phyloP scores from a whole-genome alignment of 441 rosid species.

The Brassica hybrid region DNA sequence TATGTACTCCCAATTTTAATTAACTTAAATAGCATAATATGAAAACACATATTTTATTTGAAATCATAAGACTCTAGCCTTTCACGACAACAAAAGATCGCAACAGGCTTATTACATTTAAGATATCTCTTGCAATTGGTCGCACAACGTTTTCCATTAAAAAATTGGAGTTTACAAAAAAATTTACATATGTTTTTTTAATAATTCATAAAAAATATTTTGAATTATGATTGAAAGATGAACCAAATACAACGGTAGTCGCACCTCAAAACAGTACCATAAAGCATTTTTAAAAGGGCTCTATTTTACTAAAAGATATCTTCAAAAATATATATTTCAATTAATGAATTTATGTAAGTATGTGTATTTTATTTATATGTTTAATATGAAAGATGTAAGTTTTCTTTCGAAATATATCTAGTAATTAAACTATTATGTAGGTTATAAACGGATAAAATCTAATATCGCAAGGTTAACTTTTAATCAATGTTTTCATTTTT shows the following conservation, averaged over 20 bases:
- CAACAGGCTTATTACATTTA: not conserved
- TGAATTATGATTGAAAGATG: not conserved
- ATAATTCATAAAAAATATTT: not conserved
- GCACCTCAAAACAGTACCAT: too few relatives aligned
- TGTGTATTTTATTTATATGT: too few relatives aligned
- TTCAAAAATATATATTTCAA: too few relatives aligned
- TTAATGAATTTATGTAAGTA: too few relatives aligned
- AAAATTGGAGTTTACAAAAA: not conserved
- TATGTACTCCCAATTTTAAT: not conserved
- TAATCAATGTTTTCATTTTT: too few relatives aligned
- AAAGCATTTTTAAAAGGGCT: too few relatives aligned
- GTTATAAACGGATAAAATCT: not conserved
- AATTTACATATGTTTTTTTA: not conserved
- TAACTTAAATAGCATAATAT: not conserved
- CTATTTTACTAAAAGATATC: too few relatives aligned
- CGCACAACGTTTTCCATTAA: not conserved
- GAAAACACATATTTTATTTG: not conserved
- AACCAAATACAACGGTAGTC: not conserved
- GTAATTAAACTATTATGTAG: not conserved
- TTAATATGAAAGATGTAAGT: not conserved
- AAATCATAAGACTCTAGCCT: not conserved
- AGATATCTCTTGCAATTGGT: not conserved
- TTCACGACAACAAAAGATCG: not conserved
- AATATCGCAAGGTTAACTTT: not conserved
- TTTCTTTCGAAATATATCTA: not conserved